phyloP scores from a whole-genome alignment of 805 yeast genomes.

The Ogataea pilisensis region DNA sequence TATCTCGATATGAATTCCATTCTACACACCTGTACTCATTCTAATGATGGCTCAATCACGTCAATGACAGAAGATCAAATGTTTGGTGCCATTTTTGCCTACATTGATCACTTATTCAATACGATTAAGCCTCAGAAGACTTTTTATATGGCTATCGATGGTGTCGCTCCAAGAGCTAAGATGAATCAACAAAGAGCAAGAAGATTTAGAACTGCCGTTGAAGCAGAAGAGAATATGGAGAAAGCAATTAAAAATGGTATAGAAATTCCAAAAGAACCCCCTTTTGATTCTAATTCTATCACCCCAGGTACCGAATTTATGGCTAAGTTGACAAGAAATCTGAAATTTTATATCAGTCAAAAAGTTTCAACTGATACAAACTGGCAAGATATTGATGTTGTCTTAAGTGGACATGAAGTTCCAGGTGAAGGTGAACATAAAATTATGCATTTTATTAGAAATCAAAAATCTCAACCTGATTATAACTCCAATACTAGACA shows the following conservation, averaged over 20 bases:
- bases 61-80: slow-evolving; percentile 85
- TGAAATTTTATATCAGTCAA: slow-evolving; percentile 83
- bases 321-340: slow-evolving; percentile 78
- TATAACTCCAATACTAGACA: slow-evolving; percentile 83
- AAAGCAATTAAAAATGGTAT: slow-evolving; percentile 73
- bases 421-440: slow-evolving; percentile 99
- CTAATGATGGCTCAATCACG: slow-evolving; percentile 58
- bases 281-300: slow-evolving; percentile 88
- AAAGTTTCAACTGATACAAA: slow-evolving; percentile 81
- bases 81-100: slow-evolving; percentile 87
- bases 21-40: slow-evolving; percentile 88
- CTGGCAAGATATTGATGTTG: slow-evolving; percentile 76
- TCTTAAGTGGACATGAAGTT: slow-evolving; percentile 90
- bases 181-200: slow-evolving; percentile 98
- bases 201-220: slow-evolving; percentile 90
- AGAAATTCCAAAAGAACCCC: slow-evolving; percentile 74
- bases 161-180: slow-evolving; percentile 98
- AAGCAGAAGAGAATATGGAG: slow-evolving; percentile 74
- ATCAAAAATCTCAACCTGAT: slow-evolving; percentile 65
- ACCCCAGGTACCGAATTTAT: slow-evolving; percentile 97
- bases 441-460: slow-evolving; percentile 87
- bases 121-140: slow-evolving; percentile 82
- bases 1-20: slow-evolving; percentile 98
- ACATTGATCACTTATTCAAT: slow-evolving; percentile 89
- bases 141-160: slow-evolving; percentile 96